A percentile compares a stretch with the other conserved stretches of the same genome.
Evolutionary conservation across 176 grass and related monocot genomes (phyloP).

Genomic region (Triticum turgidum): DNA sequence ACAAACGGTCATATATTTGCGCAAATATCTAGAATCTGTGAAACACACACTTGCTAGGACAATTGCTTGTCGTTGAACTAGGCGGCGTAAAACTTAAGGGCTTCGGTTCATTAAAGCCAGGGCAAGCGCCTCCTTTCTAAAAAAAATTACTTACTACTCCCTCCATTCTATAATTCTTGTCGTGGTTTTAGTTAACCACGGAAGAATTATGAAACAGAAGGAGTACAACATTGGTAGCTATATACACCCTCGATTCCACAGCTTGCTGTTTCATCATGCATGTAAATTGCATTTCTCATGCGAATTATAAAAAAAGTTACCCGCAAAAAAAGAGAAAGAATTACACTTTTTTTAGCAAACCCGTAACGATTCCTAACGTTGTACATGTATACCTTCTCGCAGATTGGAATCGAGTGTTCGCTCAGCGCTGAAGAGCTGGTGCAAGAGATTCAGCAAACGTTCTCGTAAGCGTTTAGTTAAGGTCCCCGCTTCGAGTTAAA

Average conservation of each 20-base stretch:
- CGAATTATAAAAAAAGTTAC: neutral
- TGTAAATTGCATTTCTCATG: neutral
- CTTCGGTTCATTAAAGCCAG: no score
- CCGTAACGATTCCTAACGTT: neutral
- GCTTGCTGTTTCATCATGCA: neutral
- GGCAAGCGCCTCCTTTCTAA: no score
- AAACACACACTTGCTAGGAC: neutral
- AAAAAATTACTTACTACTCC: no score
- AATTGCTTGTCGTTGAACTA: no score
- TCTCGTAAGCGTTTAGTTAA: constrained; percentile 34
- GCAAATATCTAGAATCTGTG: neutral
- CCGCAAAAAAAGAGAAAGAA: no score
- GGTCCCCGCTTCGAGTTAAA: neutral
- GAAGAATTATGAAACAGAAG: no score
- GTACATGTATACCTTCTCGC: constrained; percentile 13
- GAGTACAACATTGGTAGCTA: no score
- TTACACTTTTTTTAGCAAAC: neutral
- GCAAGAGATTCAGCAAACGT: constrained; percentile 76
- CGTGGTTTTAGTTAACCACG: no score
- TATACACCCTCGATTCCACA: neutral
- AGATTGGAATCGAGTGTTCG: constrained; percentile 93
- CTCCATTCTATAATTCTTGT: no score
- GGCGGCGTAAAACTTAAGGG: no score
- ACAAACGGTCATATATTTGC: neutral
- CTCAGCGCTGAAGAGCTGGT: constrained; percentile 87